Evolutionary conservation across 495 filamentous ascomycete species (phyloP).

Genomic region (Tirmania nivea): DNA sequence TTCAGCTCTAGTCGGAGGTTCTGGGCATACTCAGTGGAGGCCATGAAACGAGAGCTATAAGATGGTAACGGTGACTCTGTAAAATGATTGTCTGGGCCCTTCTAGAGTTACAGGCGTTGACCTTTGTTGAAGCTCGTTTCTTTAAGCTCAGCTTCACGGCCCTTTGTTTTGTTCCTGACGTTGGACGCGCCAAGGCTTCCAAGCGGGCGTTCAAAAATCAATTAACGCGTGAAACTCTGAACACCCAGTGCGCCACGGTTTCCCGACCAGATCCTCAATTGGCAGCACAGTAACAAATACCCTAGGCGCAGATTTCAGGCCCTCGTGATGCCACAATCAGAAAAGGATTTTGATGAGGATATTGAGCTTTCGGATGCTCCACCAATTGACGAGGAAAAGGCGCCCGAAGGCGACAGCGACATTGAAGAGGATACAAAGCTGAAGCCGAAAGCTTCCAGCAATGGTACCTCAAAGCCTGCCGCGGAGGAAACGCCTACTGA

Average conservation of each 20-base stretch:
- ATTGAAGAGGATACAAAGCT: neutral
- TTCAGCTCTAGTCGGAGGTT: slow-evolving; percentile 55
- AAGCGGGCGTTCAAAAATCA: neutral
- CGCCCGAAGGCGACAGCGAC: slow-evolving; percentile 1
- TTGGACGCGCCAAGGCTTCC: neutral
- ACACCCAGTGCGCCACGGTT: neutral
- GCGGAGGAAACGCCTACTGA: neutral
- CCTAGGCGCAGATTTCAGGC: neutral
- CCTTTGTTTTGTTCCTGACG: neutral
- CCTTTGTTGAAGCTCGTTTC: too few relatives aligned
- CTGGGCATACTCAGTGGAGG: neutral
- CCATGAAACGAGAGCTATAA: neutral
- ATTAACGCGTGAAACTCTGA: neutral
- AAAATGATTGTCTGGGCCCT: too few relatives aligned
- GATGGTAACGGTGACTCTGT: too few relatives aligned
- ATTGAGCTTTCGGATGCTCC: slow-evolving; percentile 11
- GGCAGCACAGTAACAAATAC: neutral
- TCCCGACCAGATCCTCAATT: neutral
- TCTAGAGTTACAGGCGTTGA: too few relatives aligned
- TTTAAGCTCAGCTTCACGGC: too few relatives aligned
- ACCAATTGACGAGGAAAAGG: neutral
- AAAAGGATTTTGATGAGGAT: slow-evolving; percentile 6
- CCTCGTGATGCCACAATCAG: neutral
- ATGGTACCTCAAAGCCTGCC: neutral
- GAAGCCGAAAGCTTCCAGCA: neutral